These are phyloP conservation scores for Vanrija sp. DNA, from an alignment of 1,284 basidiomycete species.

Conservation along the genomic window DNA sequence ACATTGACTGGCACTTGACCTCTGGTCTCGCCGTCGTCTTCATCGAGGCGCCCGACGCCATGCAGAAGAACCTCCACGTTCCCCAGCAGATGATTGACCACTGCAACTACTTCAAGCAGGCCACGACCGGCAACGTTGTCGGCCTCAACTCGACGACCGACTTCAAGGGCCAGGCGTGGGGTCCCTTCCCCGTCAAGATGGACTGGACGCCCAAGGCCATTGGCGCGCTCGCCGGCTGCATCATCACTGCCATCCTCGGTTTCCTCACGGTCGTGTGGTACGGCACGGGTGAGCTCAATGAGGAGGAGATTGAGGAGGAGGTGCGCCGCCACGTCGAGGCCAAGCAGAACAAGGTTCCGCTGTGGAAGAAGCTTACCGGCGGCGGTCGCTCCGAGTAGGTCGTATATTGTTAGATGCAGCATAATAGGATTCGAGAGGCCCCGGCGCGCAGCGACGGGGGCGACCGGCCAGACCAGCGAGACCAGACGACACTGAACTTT, in stretches of 20 bases:
- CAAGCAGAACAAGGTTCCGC: constrained; percentile 54
- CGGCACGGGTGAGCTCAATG: constrained; percentile 63
- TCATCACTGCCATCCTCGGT: constrained; percentile 75
- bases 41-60: constrained; percentile 45
- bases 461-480: no score
- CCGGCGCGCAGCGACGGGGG: no score
- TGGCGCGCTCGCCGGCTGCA: constrained; percentile 78
- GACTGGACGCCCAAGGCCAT: constrained; percentile 77
- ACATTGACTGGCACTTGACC: constrained; percentile 48
- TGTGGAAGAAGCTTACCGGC: constrained; percentile 20
- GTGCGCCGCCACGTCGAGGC: constrained; percentile 56
- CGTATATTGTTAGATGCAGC: neutral
- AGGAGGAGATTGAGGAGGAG: constrained; percentile 73
- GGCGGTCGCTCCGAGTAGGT: neutral
- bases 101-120: constrained; percentile 61
- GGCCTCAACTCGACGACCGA: constrained; percentile 46
- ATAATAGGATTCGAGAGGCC: neutral
- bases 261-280: constrained; percentile 81
- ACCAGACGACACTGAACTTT: no score
- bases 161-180: constrained; percentile 58
- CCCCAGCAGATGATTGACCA: constrained; percentile 56
- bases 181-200: constrained; percentile 58
- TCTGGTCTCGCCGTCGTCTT: constrained; percentile 50
- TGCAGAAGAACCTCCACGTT: constrained; percentile 36
- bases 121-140: constrained; percentile 63